Percentiles rank a stretch among this genome's conserved stretches.
Conservation (phyloP, 2,329 filamentous ascomycete species). For the Aureobasidium mangrovei region DNA sequence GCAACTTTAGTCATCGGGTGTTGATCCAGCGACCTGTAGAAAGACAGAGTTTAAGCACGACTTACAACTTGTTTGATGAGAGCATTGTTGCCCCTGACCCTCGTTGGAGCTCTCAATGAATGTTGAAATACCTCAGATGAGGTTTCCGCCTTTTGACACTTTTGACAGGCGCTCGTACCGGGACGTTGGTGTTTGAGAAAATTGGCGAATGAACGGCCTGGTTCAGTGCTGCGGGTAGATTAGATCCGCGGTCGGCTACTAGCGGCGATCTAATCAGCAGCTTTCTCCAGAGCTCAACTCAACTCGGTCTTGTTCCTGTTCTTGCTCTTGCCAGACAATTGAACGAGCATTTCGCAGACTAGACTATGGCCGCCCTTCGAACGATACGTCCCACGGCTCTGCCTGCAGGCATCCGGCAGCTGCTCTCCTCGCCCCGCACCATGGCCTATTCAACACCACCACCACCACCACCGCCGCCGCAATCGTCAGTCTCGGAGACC, state of each 20-base stretch:
- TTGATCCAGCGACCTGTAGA: too few species aligned
- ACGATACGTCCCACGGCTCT: constrained; percentile 8
- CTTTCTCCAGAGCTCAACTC: background rate
- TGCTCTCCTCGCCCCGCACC: background rate
- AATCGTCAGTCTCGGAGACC: constrained; percentile 68
- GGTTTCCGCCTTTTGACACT: too few species aligned
- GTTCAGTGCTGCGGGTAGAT: background rate
- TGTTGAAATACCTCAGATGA: too few species aligned
- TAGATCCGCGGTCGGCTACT: background rate
- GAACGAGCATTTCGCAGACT: too few species aligned
- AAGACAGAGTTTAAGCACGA: too few species aligned
- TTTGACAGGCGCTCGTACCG: too few species aligned
- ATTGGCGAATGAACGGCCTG: too few species aligned
- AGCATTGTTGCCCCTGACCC: too few species aligned
- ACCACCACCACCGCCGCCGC: constrained; percentile 5
- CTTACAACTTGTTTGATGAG: too few species aligned
- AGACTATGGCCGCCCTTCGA: constrained; percentile 9
- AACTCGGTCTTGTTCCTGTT: background rate
- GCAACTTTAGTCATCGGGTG: too few species aligned
- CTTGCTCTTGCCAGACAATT: background rate
- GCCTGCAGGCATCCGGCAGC: constrained; percentile 4
- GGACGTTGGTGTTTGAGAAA: too few species aligned
- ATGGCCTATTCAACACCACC: constrained; percentile 3
- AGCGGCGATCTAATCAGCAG: constrained; percentile 11
- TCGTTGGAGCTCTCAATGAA: too few species aligned